Conservation (phyloP, 2,329 filamentous ascomycete genomes). For the Metarhizium album region DNA sequence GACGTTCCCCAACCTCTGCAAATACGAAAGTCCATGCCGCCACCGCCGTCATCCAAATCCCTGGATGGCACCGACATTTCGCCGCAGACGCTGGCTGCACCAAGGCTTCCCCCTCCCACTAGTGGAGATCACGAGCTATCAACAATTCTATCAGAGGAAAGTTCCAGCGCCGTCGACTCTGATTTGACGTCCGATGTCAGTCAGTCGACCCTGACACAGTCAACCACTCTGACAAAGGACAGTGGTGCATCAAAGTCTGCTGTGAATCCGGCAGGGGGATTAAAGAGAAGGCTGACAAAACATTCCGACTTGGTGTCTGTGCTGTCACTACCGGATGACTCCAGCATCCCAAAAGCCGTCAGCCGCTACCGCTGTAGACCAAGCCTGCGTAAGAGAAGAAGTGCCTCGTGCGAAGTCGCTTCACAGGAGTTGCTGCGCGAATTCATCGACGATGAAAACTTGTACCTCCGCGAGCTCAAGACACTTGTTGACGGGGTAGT, state of each 20-base stretch:
- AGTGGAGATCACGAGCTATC: slow-evolving; percentile 45
- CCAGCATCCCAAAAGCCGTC: slow-evolving; percentile 44
- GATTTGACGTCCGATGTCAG: slow-evolving; percentile 37
- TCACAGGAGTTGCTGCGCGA: slow-evolving; percentile 69
- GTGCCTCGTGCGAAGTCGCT: slow-evolving; percentile 55
- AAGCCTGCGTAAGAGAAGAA: slow-evolving; percentile 66
- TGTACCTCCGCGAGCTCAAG: slow-evolving; percentile 83
- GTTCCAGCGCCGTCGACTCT: slow-evolving; percentile 33
- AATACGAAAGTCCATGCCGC: neutral
- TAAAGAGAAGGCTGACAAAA: slow-evolving; percentile 72
- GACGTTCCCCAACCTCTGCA: slow-evolving; percentile 12
- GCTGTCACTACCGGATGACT: slow-evolving; percentile 59
- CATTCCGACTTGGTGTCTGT: slow-evolving; percentile 93
- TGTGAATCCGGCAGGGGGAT: slow-evolving; percentile 35
- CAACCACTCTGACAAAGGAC: slow-evolving; percentile 37
- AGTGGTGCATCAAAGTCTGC: slow-evolving; percentile 16
- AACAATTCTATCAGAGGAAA: slow-evolving; percentile 44
- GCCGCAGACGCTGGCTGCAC: slow-evolving; percentile 19
- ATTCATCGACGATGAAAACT: slow-evolving; percentile 70
- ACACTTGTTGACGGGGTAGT: slow-evolving; percentile 93
- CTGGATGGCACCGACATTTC: neutral
- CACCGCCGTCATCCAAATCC: neutral
- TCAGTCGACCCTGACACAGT: slow-evolving; percentile 42
- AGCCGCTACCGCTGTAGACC: slow-evolving; percentile 65
- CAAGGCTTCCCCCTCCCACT: slow-evolving; percentile 36